Evolutionary conservation across 768 basidiomycete species (phyloP).

Genomic region (Psilocybe tampanensis): DNA sequence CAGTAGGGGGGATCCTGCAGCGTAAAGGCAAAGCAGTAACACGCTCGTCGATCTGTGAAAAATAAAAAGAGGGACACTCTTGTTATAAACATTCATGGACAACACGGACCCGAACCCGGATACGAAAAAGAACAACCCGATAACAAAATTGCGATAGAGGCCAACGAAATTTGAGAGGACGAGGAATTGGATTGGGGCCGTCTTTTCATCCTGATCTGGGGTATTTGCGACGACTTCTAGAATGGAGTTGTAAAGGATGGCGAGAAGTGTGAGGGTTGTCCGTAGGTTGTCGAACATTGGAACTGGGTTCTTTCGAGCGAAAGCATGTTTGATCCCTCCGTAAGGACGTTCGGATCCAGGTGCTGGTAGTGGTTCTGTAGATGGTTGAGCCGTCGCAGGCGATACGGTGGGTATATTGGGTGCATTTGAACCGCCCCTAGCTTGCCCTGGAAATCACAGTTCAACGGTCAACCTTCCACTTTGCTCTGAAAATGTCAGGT

Average conservation of each 20-base stretch:
- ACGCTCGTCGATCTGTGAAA: no score
- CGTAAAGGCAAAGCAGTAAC: background rate
- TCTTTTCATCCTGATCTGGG: background rate
- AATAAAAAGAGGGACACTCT: background rate
- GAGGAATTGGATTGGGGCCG: background rate
- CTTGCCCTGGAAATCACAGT: background rate
- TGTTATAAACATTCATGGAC: background rate
- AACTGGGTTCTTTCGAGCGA: background rate
- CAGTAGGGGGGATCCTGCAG: background rate
- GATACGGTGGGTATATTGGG: background rate
- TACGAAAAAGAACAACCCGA: background rate
- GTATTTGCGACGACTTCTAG: background rate
- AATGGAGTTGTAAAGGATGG: background rate
- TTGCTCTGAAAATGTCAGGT: background rate
- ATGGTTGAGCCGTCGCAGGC: background rate
- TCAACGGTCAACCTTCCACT: background rate
- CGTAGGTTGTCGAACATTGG: background rate
- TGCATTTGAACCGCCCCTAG: background rate
- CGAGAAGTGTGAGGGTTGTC: background rate
- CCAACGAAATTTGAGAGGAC: background rate
- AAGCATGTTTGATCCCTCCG: background rate
- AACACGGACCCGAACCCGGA: background rate
- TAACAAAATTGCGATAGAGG: background rate
- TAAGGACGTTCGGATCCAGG: background rate
- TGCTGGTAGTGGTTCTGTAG: background rate